Base-by-base conservation (phyloP, 169 alveolate genomes). In the Cryptosporidium xiaoi region DNA sequence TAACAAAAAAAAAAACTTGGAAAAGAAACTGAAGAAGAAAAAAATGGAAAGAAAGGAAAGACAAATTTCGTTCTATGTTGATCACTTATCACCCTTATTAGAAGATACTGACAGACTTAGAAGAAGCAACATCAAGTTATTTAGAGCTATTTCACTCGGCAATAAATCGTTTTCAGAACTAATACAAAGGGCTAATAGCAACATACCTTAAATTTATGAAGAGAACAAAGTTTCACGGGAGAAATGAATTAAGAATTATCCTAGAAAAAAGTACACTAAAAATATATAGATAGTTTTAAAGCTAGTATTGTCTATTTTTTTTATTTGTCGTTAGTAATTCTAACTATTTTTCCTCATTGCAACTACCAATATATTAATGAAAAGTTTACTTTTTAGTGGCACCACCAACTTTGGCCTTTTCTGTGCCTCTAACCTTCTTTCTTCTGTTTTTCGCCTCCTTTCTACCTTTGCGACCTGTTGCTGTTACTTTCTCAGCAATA, bases 371-470 rank as follows among this genome's bases (percentile, higher is more conserved):
- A 40, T 40, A 40, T 40, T 13, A 53, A n/a, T 53, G 12, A n/a
- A 20, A 53, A 92, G 65, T 84, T 91, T 60, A 92, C 85, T 82
- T 93, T 85, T 92, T 93, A 82, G 91, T 92, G 18, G 93, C 94
- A 55, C 95, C 92, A 50, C 91, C 92, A 24, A 91, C 90, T 55
- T 91, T 91, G 51, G 94, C 90, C 55, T 91, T 91, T 31, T 69
- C 94, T 31, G 94, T 91, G n/a, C 87, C 87, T 60, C 87, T 66
- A 66, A 92, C 95, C 92, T 94, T 94, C 94, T 94, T 94, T 65
- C 96, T 91, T 84, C 96, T 93, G 84, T 94, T 94, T 91, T 94
- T 94, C 50, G 94, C 92, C 67, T 94, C 97, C 91, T 94, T 94
- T 71, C 92, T 90, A 71, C 96, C 96, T 68, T 96, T 93, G 58